phyloP scores from a whole-genome alignment of 768 basidiomycete species.

The Cyclocybe cylindracea region DNA sequence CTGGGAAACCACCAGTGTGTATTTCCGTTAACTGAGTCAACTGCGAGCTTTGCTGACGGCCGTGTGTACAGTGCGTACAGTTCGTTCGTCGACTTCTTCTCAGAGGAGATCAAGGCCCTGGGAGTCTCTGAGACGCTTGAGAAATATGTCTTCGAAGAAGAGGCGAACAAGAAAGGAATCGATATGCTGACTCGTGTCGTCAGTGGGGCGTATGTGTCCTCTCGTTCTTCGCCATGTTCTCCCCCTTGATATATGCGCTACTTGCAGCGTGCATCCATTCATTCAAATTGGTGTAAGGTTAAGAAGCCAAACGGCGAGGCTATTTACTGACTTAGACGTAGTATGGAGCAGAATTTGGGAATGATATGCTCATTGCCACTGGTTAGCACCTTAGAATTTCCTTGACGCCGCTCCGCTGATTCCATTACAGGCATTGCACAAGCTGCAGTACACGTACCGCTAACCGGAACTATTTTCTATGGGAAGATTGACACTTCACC shows the following conservation, averaged over 20 bases:
- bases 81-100: conserved; percentile 40
- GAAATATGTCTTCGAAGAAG: conserved; percentile 43
- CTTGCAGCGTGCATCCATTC: conserved; percentile 49
- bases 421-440: conserved; percentile 45
- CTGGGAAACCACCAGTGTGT: conserved; percentile 50
- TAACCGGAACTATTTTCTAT: conserved; percentile 32
- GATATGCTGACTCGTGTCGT: conserved; percentile 37
- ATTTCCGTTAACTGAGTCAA: not conserved
- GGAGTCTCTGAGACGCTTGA: conserved; percentile 45
- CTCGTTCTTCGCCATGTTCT: not conserved
- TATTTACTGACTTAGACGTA: conserved; percentile 15
- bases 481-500: conserved; percentile 12
- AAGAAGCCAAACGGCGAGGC: not conserved
- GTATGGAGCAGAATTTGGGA: conserved; percentile 57
- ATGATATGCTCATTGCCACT: conserved; percentile 49
- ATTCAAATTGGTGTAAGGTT: conserved; percentile 57
- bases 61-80: conserved; percentile 34
- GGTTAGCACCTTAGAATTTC: conserved; percentile 28
- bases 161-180: conserved; percentile 31
- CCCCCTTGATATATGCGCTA: not conserved
- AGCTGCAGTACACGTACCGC: conserved; percentile 40
- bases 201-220: conserved; percentile 33
- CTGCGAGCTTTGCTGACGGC: not conserved
- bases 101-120: conserved; percentile 32
- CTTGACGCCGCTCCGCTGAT: no score